Conservation (phyloP, 768 basidiomycete species). For the Rhizopogon salebrosus region DNA sequence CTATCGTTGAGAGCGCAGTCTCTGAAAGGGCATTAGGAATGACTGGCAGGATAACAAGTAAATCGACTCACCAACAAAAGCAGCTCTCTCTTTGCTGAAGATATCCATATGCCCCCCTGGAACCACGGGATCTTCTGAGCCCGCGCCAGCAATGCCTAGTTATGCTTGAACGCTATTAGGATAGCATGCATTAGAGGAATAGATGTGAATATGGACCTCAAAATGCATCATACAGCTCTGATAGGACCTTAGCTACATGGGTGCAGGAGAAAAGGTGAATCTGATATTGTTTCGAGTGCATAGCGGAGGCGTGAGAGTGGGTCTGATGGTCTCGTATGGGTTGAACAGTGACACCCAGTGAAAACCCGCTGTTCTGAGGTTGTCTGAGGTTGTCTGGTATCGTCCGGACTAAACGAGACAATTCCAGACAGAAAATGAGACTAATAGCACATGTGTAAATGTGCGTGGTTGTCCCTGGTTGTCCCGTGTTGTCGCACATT, state of each 20-base stretch:
- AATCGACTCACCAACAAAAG: conserved; percentile 74
- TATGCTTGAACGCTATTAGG: conserved; percentile 68
- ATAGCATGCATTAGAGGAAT: conserved; percentile 63
- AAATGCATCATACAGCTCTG: conserved; percentile 76
- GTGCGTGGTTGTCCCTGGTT: too few species aligned
- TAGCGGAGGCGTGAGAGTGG: conserved; percentile 71
- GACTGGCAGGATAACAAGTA: conserved; percentile 1
- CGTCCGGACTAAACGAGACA: too few species aligned
- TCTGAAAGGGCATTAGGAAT: conserved; percentile 34
- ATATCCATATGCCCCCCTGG: conserved; percentile 83
- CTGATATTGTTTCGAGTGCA: conserved; percentile 76
- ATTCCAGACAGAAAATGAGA: too few species aligned
- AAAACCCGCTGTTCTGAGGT: too few species aligned
- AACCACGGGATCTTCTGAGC: conserved; percentile 50
- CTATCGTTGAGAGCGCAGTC: conserved; percentile 89
- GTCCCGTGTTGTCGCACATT: too few species aligned
- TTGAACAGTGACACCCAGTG: conserved; percentile 41
- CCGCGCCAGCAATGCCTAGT: conserved; percentile 50
- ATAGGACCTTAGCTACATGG: conserved; percentile 76
- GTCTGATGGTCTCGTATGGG: conserved; percentile 50
- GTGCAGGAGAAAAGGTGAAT: conserved; percentile 68
- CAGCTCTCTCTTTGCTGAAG: conserved; percentile 87
- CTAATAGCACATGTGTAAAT: too few species aligned
- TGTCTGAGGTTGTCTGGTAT: too few species aligned
- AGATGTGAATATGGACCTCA: conserved; percentile 72